phyloP scores from a whole-genome alignment of 2,329 filamentous ascomycete genomes.

The Pseudogymnoascus sp. region DNA sequence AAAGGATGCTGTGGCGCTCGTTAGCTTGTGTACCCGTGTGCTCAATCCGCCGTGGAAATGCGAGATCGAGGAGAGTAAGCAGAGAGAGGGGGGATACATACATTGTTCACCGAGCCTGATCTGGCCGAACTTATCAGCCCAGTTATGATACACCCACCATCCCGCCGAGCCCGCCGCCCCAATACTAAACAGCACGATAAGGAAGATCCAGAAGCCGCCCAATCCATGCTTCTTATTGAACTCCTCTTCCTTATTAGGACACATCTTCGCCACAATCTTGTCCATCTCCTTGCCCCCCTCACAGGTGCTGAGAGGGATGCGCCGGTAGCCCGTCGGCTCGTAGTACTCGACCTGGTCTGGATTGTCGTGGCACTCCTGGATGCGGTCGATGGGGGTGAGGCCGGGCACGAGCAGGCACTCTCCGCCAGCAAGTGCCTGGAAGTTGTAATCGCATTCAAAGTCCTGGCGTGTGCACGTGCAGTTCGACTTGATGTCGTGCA shows the following conservation, averaged over 20 bases:
- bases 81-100: constrained; percentile 14
- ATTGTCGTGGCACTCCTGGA: constrained; percentile 50
- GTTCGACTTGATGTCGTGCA: constrained; percentile 63
- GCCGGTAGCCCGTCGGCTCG: constrained; percentile 79
- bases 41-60: neutral
- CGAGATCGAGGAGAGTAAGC: neutral
- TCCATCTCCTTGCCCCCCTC: constrained; percentile 67
- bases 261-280: constrained; percentile 54
- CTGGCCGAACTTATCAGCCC: constrained; percentile 84
- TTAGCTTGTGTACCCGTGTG: constrained; percentile 11
- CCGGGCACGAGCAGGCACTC: constrained; percentile 72
- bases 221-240: constrained; percentile 66
- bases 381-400: constrained; percentile 54
- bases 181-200: constrained; percentile 73
- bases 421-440: constrained; percentile 66
- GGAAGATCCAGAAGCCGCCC: constrained; percentile 69
- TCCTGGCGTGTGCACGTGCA: constrained; percentile 79
- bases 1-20: constrained; percentile 34
- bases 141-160: constrained; percentile 78
- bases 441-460: constrained; percentile 98
- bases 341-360: constrained; percentile 69
- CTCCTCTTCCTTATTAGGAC: constrained; percentile 73
- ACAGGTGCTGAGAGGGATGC: constrained; percentile 85
- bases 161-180: constrained; percentile 62
- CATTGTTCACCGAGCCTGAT: constrained; percentile 75